Evolutionary conservation across 441 rosid genomes (phyloP), one percentile per base, ranked within the genome.

Genomic region (Populus tomentosa): DNA sequence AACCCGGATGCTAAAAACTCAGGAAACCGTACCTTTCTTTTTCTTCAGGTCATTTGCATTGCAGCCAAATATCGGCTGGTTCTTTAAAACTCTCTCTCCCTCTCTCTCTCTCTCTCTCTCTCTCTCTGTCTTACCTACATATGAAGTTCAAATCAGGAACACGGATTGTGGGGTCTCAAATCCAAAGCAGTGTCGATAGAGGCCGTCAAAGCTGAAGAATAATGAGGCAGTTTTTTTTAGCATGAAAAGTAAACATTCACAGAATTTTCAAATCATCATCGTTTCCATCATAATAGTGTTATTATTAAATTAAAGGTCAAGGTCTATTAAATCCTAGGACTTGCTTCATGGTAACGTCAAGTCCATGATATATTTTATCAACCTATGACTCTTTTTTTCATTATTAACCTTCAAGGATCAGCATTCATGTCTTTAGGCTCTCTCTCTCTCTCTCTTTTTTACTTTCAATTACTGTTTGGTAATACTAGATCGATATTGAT

Each of bases 121-220:
- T 20, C 7, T 10, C 75, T 61, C 68, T 13, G 18, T 35, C 5
- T 50, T 33, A 23, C 53, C 70, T 63, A 6, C 75, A 65, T 8
- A 71, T 18, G 72, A 69, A 36, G 62, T 74, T 35, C 73, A 77
- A 63, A 66, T 13, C n/a, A 77, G 70, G 74, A 64, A 82, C 88
- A 81, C 86, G 85, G 85, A 79, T 78, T 81, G 83, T 84, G 87
- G 87, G 85, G 78, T 67, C 86, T 65, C 33, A 79, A 80, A 64
- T 82, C 78, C 80, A 13, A 20, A 62, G 75, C 42, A 16, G 69
- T 10, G 7, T n/a, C 72, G 80, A 85, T 13, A 32, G 69, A 33
- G 83, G 77, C 80, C 70, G 63, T 26, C 10, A 20, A 69, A 65
- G 69, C 33, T 40, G 53, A 66, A 73, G n/a, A 65, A 18, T 10